These are phyloP conservation scores for Colletotrichum chrysophilum DNA, from an alignment of 2,329 filamentous ascomycete species.

Conservation along the genomic window DNA sequence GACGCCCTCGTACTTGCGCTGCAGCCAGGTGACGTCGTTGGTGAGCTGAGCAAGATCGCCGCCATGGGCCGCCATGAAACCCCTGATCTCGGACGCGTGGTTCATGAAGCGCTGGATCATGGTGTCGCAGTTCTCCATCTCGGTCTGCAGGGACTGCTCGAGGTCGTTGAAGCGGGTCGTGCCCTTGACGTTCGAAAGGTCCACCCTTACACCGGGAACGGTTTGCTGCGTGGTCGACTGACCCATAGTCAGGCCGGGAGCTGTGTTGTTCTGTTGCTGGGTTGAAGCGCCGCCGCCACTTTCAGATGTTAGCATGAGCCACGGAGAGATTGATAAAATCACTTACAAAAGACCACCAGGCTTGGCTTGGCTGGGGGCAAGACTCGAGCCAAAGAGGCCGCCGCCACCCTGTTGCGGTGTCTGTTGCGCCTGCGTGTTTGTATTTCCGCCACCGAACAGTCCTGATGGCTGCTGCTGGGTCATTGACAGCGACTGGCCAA, in stretches of 20 bases:
- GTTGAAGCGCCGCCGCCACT: conserved; percentile 12
- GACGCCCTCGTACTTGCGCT: conserved; percentile 51
- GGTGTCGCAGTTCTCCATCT: conserved; percentile 79
- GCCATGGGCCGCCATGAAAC: conserved; percentile 65
- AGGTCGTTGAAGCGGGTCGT: conserved; percentile 94
- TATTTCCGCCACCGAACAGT: conserved; percentile 33
- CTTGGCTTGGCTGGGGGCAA: conserved; percentile 27
- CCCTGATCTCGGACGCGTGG: conserved; percentile 77
- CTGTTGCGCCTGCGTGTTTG: conserved; percentile 23
- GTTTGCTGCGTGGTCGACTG: conserved; percentile 58
- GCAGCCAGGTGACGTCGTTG: conserved; percentile 53
- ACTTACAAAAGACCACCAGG: conserved; percentile 35
- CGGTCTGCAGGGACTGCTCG: conserved; percentile 77
- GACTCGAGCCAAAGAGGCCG: conserved; percentile 38
- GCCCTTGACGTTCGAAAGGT: conserved; percentile 77
- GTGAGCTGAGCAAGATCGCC: conserved; percentile 52
- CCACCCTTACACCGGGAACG: conserved; percentile 77
- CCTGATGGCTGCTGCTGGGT: conserved; percentile 24
- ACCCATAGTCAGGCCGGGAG: conserved; percentile 49
- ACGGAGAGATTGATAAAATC: neutral
- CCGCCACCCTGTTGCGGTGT: conserved; percentile 17
- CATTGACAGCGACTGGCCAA: conserved; percentile 20
- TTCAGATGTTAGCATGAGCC: neutral
- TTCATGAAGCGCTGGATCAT: conserved; percentile 82
- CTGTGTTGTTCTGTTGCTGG: conserved; percentile 24